A percentile compares a stretch with the other conserved stretches of the same genome.
These are phyloP conservation scores for Angomonas deanei DNA, from an alignment of 208 protist genomes.

Conservation along the genomic window DNA sequence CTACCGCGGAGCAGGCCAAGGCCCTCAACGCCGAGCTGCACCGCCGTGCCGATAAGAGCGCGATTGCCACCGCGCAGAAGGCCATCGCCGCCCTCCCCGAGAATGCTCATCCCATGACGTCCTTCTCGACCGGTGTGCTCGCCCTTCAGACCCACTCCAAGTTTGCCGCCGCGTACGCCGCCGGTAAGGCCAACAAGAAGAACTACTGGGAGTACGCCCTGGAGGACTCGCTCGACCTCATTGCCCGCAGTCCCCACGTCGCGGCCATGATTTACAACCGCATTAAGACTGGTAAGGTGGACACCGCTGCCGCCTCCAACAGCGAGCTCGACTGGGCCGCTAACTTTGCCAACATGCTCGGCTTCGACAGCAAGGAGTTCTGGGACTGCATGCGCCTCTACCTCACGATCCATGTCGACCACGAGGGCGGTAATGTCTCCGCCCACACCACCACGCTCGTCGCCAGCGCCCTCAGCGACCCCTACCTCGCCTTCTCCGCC, in stretches of 20 bases:
- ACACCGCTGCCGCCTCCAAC: conserved; percentile 34
- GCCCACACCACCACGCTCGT: conserved; percentile 97
- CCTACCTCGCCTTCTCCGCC: conserved; percentile 94
- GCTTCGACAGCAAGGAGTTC: conserved; percentile 89
- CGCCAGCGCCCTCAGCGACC: conserved; percentile 96
- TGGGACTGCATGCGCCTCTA: conserved; percentile 98
- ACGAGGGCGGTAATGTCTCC: conserved; percentile 96
- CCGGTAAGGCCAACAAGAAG: conserved; percentile 88
- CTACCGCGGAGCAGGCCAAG: conserved; percentile 75
- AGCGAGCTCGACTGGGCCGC: conserved; percentile 91
- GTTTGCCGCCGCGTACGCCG: conserved; percentile 91
- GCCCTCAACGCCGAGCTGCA: conserved; percentile 83
- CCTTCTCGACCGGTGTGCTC: conserved; percentile 77
- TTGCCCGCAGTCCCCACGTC: conserved; percentile 86
- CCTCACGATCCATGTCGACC: conserved; percentile 94
- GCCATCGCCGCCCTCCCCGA: conserved; percentile 88
- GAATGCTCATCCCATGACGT: conserved; percentile 96
- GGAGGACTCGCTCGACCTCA: conserved; percentile 93
- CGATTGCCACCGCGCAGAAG: conserved; percentile 61
- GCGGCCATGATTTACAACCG: conserved; percentile 93
- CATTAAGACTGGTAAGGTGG: conserved; percentile 34
- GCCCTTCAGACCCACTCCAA: conserved; percentile 91
- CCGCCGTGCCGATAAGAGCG: conserved; percentile 48
- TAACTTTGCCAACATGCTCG: conserved; percentile 94
- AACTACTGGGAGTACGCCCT: conserved; percentile 94